Evolutionary conservation across 1,139 yeast species (phyloP).

Genomic region (Kodamaea sp.): DNA sequence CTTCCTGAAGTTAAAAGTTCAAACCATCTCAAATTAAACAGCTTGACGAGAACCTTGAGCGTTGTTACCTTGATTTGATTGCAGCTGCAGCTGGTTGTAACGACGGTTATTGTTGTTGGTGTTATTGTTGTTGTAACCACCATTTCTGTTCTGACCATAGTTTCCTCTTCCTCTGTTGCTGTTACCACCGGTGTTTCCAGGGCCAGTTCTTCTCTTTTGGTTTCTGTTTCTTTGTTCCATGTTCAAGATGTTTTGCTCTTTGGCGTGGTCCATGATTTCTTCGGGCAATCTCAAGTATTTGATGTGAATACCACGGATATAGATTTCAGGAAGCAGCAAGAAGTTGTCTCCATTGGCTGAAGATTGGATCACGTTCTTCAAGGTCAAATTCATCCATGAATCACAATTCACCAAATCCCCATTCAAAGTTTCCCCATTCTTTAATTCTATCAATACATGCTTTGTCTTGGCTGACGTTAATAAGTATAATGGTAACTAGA

Average conservation of each 20-base stretch:
- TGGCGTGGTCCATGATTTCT: constrained; percentile 78
- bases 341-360: constrained; percentile 69
- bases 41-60: constrained; percentile 14
- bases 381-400: constrained; percentile 92
- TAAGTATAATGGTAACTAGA: constrained; percentile 81
- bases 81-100: too few species aligned
- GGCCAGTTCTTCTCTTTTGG: constrained; percentile 42
- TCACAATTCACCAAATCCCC: constrained; percentile 88
- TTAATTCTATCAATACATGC: constrained; percentile 85
- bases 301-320: constrained; percentile 80
- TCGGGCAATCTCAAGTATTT: constrained; percentile 51
- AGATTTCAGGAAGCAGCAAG: constrained; percentile 71
- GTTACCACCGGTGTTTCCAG: constrained; percentile 9
- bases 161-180: constrained; percentile 10
- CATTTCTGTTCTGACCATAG: constrained; percentile 13
- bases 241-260: constrained; percentile 60
- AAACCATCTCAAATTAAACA: constrained; percentile 6
- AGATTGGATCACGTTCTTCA: constrained; percentile 75
- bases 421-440: constrained; percentile 86
- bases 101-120: constrained; percentile 9
- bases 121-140: constrained; percentile 14
- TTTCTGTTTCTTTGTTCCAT: constrained; percentile 54
- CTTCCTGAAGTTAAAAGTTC: too few species aligned
- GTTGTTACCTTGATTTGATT: too few species aligned
- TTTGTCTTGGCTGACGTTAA: constrained; percentile 91